Conservation (phyloP, 1,284 basidiomycete species). For the Cryptococcus sp. region DNA sequence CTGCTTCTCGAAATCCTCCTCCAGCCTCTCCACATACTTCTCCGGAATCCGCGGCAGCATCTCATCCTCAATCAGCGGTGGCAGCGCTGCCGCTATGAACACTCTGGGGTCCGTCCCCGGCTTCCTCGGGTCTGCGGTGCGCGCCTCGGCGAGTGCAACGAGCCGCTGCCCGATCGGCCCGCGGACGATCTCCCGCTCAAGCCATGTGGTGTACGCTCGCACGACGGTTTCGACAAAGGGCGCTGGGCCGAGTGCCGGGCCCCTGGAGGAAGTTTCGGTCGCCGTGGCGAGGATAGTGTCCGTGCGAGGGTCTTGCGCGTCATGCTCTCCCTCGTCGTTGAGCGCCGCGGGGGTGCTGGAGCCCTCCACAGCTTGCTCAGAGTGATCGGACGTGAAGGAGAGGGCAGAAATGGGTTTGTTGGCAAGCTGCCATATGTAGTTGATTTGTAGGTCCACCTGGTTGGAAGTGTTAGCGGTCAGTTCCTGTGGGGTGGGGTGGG, state of each 20-base stretch:
- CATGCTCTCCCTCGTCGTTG: neutral
- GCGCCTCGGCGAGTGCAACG: neutral
- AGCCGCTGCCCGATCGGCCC: conserved; percentile 35
- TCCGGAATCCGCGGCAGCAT: conserved; percentile 38
- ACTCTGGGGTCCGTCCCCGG: conserved; percentile 21
- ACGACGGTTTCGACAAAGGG: conserved; percentile 34
- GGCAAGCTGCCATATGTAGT: conserved; percentile 46
- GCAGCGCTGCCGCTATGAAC: conserved; percentile 37
- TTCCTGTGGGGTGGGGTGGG: neutral
- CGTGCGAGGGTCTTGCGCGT: neutral
- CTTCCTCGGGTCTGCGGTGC: neutral
- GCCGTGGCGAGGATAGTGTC: conserved; percentile 28
- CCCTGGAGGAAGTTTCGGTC: conserved; percentile 34
- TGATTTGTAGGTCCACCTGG: conserved; percentile 48
- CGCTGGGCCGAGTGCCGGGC: conserved; percentile 42
- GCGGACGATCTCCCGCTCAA: conserved; percentile 41
- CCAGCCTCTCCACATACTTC: conserved; percentile 42
- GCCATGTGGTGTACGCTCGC: conserved; percentile 34
- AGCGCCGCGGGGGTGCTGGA: neutral
- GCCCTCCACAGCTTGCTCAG: neutral
- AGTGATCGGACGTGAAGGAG: conserved; percentile 17
- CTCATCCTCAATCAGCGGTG: conserved; percentile 42
- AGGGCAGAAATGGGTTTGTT: conserved; percentile 32
- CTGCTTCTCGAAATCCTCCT: conserved; percentile 29
- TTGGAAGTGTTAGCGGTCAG: neutral